Base-by-base conservation (phyloP, 2,329 filamentous ascomycete genomes). In the Alternaria angustiovoidea region DNA sequence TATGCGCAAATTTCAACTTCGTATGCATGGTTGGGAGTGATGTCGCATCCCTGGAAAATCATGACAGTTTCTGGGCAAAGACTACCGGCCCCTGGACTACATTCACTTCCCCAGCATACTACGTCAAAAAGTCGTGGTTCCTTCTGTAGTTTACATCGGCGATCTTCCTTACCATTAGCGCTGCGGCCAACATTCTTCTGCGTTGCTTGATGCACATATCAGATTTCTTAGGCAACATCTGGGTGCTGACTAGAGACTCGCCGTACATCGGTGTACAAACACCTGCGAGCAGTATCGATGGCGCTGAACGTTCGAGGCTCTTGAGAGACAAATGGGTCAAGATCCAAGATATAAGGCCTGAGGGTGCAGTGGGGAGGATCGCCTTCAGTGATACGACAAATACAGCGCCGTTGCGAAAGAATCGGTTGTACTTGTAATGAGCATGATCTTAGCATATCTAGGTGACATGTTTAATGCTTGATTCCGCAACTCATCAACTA, bases 301-400 rank as follows among this genome's bases (percentile, higher is more conserved):
- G 58, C 0, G 24, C 53, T 22, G 59, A 67, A 9, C 39, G 62
- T 28, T 54, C 62, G 8, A 48, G 60, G 14, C 36, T 53, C 2
- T 41, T 65, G 12, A 51, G 48, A 9, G 48, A 64, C 44, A 38
- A 63, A 4, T 61, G 38, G 52, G 67, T 68, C 26, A 59, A 57
- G 42, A 54, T 68, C 28, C 65, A 67, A 28, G 60, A 68, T 55
- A 64, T 65, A 3, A 55, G 58, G 30, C 60, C 64, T 8, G 48
- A 54, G 0, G 51, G 53, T 2, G 38, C 42, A 32, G 47, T 65
- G 5, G 64, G 65, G 8, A 64, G 43, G 51, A 68, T 70, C 58
- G 58, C 60, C 7, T 55, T 59, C 16, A 62, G 51, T 26, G 47
- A 59, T 52, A 43, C 24, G 30, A 34, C 5, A n/a, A 36, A 22